A percentile compares a stretch with the other conserved stretches of the same genome.
Conservation (phyloP, 2,329 filamentous ascomycete genomes). For the Diaporthe destruens region DNA sequence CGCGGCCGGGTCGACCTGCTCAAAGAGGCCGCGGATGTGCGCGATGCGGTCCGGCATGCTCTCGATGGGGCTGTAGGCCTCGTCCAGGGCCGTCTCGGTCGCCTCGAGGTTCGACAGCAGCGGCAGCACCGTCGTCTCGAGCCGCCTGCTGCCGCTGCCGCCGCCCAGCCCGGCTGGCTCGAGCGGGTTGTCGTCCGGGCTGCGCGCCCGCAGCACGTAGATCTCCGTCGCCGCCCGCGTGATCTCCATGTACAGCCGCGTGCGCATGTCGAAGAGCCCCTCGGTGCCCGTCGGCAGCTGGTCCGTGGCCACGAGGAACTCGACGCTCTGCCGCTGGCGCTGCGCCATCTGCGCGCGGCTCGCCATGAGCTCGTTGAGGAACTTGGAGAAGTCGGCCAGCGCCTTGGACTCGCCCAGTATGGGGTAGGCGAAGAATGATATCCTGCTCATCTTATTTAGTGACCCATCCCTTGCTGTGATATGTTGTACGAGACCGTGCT, state of each 20-base stretch:
- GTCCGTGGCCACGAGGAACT: conserved; percentile 19
- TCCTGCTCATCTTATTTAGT: background rate
- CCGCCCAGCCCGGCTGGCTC: background rate
- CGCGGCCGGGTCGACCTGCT: conserved; percentile 32
- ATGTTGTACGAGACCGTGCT: background rate
- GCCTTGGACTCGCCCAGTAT: conserved; percentile 38
- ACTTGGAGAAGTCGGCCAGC: conserved; percentile 31
- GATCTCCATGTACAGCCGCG: conserved; percentile 37
- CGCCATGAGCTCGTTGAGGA: conserved; percentile 26
- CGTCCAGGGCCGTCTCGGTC: conserved; percentile 14
- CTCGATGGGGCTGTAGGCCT: conserved; percentile 12
- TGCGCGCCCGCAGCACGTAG: conserved; percentile 33
- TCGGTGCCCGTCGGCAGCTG: background rate
- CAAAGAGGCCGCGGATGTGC: conserved; percentile 32
- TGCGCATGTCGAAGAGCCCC: background rate
- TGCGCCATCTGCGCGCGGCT: conserved; percentile 20
- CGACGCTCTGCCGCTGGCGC: conserved; percentile 15
- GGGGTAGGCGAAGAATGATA: conserved; percentile 37
- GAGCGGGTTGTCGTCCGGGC: background rate
- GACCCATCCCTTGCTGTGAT: background rate
- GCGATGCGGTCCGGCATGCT: conserved; percentile 23
- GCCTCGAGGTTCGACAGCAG: conserved; percentile 6
- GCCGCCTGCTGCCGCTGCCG: too few relatives aligned
- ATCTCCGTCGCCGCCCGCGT: conserved; percentile 31
- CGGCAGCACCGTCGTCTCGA: background rate